Evolutionary conservation across 2,329 filamentous ascomycete species (phyloP).

Genomic region (Taxawa tesnikishii): DNA sequence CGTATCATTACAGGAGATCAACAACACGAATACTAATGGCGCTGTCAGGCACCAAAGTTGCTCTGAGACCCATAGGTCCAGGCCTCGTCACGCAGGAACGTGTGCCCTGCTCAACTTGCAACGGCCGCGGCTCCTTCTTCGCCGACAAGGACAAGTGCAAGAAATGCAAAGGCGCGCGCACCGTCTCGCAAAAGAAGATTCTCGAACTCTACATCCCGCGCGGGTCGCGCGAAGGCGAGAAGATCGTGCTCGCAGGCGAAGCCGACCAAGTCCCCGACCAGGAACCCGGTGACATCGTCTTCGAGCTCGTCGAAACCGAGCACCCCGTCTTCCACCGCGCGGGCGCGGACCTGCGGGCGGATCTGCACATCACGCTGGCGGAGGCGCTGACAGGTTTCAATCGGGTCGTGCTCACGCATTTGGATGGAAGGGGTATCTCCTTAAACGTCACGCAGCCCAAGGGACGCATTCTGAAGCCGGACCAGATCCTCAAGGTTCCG

Average conservation of each 20-base stretch:
- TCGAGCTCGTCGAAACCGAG: constrained; percentile 68
- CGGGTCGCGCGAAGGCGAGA: constrained; percentile 67
- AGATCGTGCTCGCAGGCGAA: constrained; percentile 82
- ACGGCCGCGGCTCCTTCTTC: constrained; percentile 73
- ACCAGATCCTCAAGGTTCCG: constrained; percentile 70
- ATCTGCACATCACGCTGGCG: constrained; percentile 66
- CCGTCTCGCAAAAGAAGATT: constrained; percentile 79
- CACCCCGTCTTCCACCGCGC: constrained; percentile 75
- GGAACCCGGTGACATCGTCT: constrained; percentile 85
- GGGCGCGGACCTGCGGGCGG: constrained; percentile 72
- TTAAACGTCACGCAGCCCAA: constrained; percentile 57
- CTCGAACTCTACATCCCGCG: constrained; percentile 93
- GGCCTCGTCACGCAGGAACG: constrained; percentile 74
- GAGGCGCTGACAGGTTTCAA: constrained; percentile 86
- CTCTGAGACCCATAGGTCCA: constrained; percentile 72
- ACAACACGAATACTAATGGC: no score
- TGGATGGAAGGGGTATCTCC: constrained; percentile 83
- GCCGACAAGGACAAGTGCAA: constrained; percentile 98
- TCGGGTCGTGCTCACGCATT: constrained; percentile 77
- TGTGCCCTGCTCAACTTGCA: constrained; percentile 70
- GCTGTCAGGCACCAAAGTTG: constrained; percentile 57
- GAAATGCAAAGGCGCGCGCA: constrained; percentile 92
- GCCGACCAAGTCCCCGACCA: constrained; percentile 86
- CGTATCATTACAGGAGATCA: background rate
- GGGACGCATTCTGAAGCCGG: constrained; percentile 71